Base-by-base conservation (phyloP, 495 filamentous ascomycete species). In the Penicillium salamii region DNA sequence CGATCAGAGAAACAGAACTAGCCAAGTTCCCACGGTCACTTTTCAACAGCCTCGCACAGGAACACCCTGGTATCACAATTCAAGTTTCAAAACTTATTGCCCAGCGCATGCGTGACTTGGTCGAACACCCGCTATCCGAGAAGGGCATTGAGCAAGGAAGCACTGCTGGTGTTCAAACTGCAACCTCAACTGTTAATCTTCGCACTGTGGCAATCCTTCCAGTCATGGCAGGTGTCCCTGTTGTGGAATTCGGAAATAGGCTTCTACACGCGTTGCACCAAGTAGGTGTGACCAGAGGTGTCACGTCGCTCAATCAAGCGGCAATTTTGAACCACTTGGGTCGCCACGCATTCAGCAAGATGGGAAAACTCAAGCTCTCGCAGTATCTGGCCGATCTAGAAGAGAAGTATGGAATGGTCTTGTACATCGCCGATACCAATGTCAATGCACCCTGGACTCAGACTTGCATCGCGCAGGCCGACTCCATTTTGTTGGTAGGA, bases 11-110 rank as follows among this genome's bases (percentile, higher is more conserved):
- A 55, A 97, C 95, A 0, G 93, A 98, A 58, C 70, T 98, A 20
- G 95, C 95, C 33, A 97, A 95, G 50, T 95, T 98, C 51, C 93
- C 93, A 6, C 89, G 91, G 43, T 96, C 89, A 1, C 74, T 98
- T 1, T 98, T 98, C 78, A 98, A 98, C 69, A 97, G 91, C 62
- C 79, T 98, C 5, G 93, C 95, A 0, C 84, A 92, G 58, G 95
- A 97, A 64, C 95, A 98, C 62, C 92, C 95, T 6, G 95, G 91
- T 14, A 97, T 98, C 63, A 97, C 93, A 0, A 97, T 98, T 53
- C 95, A 97, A 68, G 95, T 98, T 11, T 97, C 95, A 3, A 98
- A 97, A 68, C 91, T 98, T 52, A 97, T 98, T 60, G 93, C 93
- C 0, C 89, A 91, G 32, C 82, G 95, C 8, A 98, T 97, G 93